Conservation (phyloP, 495 filamentous ascomycete genomes). For the Penicillium waksmanii region DNA sequence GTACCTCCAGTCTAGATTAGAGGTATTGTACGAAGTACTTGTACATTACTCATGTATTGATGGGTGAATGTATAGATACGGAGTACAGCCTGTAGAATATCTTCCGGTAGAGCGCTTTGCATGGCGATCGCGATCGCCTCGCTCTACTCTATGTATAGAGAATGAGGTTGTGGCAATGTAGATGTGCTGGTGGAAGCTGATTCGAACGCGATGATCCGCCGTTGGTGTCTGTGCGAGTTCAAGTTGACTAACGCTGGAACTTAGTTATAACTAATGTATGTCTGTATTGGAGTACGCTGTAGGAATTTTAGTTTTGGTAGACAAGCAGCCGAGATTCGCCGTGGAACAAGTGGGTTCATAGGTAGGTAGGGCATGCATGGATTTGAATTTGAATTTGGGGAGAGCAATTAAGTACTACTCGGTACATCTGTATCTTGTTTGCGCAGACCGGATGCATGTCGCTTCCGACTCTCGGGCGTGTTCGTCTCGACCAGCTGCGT, state of each 20-base stretch:
- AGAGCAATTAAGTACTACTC: no score
- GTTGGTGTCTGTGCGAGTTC: constrained; percentile 10
- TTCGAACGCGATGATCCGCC: not conserved
- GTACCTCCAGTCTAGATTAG: not conserved
- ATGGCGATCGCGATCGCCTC: not conserved
- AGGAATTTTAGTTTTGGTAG: not conserved
- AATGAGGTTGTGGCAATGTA: not conserved
- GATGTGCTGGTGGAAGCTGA: not conserved
- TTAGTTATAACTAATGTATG: not conserved
- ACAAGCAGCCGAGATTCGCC: not conserved
- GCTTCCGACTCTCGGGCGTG: constrained; percentile 7
- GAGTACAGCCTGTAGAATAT: not conserved
- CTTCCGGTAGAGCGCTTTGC: not conserved
- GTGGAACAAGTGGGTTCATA: constrained; percentile 6
- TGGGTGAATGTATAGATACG: not conserved
- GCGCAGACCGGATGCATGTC: constrained; percentile 11
- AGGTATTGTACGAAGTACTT: no score
- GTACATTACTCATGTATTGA: not conserved
- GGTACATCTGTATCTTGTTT: constrained; percentile 4
- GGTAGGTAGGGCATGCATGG: constrained; percentile 35
- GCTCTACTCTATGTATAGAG: no score
- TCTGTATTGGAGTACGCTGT: not conserved
- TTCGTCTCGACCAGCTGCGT: constrained; percentile 11
- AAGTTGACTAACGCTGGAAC: constrained; percentile 1
- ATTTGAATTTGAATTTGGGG: constrained; percentile 7